Evolutionary conservation across 306 rosid species (phyloP).

Genomic region (Cucurbita pepo): DNA sequence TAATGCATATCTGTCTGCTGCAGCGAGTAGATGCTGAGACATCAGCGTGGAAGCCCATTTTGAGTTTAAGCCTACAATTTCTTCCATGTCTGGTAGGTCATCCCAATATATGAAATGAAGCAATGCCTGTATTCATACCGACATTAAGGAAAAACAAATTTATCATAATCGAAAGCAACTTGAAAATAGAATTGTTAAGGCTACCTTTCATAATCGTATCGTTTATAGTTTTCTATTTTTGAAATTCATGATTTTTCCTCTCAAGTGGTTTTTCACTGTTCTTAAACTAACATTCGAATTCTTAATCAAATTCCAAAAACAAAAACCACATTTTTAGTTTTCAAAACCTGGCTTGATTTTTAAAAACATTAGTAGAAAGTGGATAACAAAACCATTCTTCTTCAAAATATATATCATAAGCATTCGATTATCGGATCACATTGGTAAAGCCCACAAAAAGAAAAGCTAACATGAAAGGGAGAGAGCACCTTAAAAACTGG

Average conservation of each 20-base stretch:
- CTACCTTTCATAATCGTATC: too few relatives aligned
- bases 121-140: not conserved
- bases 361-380: too few relatives aligned
- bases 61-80: not conserved
- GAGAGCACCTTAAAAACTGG: constrained; percentile 70
- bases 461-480: not conserved
- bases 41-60: constrained; percentile 7
- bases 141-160: not conserved
- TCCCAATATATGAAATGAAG: constrained; percentile 8
- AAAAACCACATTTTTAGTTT: too few relatives aligned
- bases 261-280: too few relatives aligned
- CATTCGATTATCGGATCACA: not conserved
- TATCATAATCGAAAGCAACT: not conserved
- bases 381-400: not conserved
- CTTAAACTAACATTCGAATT: too few relatives aligned
- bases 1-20: constrained; percentile 5
- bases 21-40: constrained; percentile 9
- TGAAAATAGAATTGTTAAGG: not conserved
- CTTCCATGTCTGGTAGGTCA: constrained; percentile 1
- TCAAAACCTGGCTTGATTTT: too few relatives aligned
- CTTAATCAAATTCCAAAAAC: too few relatives aligned
- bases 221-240: too few relatives aligned
- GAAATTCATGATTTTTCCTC: too few relatives aligned
- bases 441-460: not conserved
- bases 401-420: not conserved